Base-by-base conservation (phyloP, 2,329 filamentous ascomycete genomes). In the Neonectria sp. region DNA sequence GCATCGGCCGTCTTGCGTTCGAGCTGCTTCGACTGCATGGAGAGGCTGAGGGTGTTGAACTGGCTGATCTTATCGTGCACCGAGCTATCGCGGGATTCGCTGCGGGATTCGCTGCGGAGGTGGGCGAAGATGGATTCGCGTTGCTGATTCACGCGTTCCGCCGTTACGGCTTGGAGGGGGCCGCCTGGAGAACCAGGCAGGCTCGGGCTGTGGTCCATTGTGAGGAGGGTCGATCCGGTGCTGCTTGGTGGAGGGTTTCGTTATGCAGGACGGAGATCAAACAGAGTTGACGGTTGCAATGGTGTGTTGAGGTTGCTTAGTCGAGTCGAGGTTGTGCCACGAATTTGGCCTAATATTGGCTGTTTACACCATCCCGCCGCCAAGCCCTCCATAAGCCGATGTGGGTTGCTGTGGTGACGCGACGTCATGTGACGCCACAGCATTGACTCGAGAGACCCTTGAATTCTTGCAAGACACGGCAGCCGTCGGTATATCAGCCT, bases 11-110 rank as follows among this genome's bases (percentile, higher is more conserved):
- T 89, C 79, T 89, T 91, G 73, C 89, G 86, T 78, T 91, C 90
- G 60, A 90, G 82, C 55, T 89, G 86, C 74, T 89, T 90, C 37
- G 87, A 86, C 79, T 88, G 84, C 71, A 85, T 81, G 64, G 91
- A 87, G 51, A 94, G 84, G 64, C 87, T 87, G 40, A 94, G 84
- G 64, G 85, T 88, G 82, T 94, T 93, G 80, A 94, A 93, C 79
- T 93, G 92, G 76, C 89, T 90, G 69, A 93, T 91, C 76, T 90
- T 89, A 67, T 91, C 89, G 73, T 90, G 85, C 6, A 93, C 90
- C 25, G 89, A 88, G 73, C 88, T 89, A 68, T 90, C 88, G 69
- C 89, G 85, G 63, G 80, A 80, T 40, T 45, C 40, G n/a, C 40
- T 8, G n/a, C n/a, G n/a, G n/a, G 40, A 45, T 64, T 81, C 82